phyloP scores from a whole-genome alignment of 202 grass and related monocot genomes.

The Schoenoplectus triqueter region DNA sequence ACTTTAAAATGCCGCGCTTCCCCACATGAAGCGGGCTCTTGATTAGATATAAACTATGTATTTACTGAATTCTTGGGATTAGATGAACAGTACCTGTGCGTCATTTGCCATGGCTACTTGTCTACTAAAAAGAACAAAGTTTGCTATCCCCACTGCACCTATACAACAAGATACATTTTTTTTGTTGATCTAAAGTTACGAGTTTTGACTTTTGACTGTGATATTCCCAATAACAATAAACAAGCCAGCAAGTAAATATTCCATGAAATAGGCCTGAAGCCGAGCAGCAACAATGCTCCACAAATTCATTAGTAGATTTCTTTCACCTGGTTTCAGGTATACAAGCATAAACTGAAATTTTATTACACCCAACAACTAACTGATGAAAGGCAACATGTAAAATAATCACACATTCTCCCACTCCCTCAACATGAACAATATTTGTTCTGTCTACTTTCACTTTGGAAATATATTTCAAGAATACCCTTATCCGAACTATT shows the following conservation, averaged over 20 bases:
- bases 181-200: too few relatives aligned
- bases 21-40: too few relatives aligned
- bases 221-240: too few relatives aligned
- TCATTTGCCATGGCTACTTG: too few relatives aligned
- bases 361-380: slow-evolving; percentile 22
- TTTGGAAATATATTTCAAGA: slow-evolving; percentile 20
- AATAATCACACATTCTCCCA: background rate
- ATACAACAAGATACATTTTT: too few relatives aligned
- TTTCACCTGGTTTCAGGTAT: background rate
- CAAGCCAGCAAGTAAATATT: background rate
- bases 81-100: too few relatives aligned
- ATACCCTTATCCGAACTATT: slow-evolving; percentile 27
- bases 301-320: background rate
- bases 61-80: too few relatives aligned
- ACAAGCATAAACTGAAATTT: slow-evolving; percentile 18
- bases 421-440: background rate
- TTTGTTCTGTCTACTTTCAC: slow-evolving; percentile 3
- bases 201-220: too few relatives aligned
- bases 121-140: too few relatives aligned
- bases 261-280: background rate
- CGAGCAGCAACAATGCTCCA: background rate
- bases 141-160: too few relatives aligned
- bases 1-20: too few relatives aligned
- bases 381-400: background rate
- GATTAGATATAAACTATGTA: too few relatives aligned